These are phyloP conservation scores for Xylaria nigripes DNA, from an alignment of 495 filamentous ascomycete species.

Conservation along the genomic window DNA sequence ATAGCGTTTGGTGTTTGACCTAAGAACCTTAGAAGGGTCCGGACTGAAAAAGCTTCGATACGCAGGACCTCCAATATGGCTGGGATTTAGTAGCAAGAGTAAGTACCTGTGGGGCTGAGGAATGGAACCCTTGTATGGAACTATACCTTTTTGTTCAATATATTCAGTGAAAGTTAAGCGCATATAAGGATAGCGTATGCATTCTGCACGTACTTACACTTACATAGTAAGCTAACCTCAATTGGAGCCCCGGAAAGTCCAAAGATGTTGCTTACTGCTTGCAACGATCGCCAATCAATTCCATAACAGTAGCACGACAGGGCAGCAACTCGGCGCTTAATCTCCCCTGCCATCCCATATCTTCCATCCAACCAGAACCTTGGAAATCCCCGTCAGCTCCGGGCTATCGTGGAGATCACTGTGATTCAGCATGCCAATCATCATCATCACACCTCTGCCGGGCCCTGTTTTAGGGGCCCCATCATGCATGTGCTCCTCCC, in stretches of 20 bases:
- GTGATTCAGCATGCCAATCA: constrained; percentile 17
- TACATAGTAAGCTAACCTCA: not conserved
- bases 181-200: no score
- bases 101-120: no score
- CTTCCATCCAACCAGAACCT: constrained; percentile 12
- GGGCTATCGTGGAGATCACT: not conserved
- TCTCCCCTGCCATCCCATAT: constrained; percentile 5
- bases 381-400: constrained; percentile 5
- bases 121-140: no score
- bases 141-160: no score
- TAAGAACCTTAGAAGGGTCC: no score
- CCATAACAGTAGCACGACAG: constrained; percentile 2
- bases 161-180: no score
- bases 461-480: constrained; percentile 25
- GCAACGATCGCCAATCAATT: constrained; percentile 12
- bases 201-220: not conserved
- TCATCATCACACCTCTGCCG: constrained; percentile 25
- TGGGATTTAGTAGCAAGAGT: no score
- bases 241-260: constrained; percentile 5
- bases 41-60: no score
- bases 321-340: constrained; percentile 10
- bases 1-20: no score
- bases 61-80: no score
- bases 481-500: constrained; percentile 28
- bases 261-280: not conserved